Evolutionary conservation across 306 rosid species (phyloP).

Genomic region (Leucaena leucocephala): DNA sequence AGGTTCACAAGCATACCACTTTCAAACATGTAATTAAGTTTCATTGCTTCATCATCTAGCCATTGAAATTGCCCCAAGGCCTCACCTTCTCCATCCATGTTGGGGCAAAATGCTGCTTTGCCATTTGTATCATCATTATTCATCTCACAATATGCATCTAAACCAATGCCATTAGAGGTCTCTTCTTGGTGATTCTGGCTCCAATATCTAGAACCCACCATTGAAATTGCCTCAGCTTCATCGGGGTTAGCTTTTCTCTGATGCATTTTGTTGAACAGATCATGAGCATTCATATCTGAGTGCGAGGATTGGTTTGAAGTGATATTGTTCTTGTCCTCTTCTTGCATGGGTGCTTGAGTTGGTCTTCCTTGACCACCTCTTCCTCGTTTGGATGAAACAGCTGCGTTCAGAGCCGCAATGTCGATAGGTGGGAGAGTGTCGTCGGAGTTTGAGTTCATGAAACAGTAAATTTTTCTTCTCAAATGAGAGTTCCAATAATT

Average conservation of each 20-base stretch:
- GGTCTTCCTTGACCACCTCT: conserved; percentile 34
- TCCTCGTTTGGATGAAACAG: conserved; percentile 38
- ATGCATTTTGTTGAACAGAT: conserved; percentile 15
- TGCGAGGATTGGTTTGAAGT: conserved; percentile 22
- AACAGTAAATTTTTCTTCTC: conserved; percentile 67
- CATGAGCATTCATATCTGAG: not conserved
- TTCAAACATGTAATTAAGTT: conserved; percentile 40
- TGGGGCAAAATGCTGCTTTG: conserved; percentile 14
- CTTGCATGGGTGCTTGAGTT: conserved; percentile 32
- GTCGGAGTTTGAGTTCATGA: conserved; percentile 44
- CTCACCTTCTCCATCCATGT: conserved; percentile 39
- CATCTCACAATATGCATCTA: not conserved
- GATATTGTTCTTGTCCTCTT: conserved; percentile 10
- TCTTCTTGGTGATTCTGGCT: not conserved
- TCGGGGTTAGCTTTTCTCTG: conserved; percentile 16
- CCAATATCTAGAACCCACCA: conserved; percentile 14
- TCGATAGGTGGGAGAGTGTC: conserved; percentile 43
- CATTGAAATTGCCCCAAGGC: conserved; percentile 47
- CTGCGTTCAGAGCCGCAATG: conserved; percentile 29
- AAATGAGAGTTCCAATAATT: conserved; percentile 91
- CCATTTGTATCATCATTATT: not conserved
- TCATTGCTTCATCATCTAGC: conserved; percentile 50
- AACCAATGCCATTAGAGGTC: not conserved
- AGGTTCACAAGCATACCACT: conserved; percentile 30
- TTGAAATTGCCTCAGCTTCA: conserved; percentile 30